phyloP scores from a whole-genome alignment of 257 asterid species.

The Lithospermum erythrorhizon region DNA sequence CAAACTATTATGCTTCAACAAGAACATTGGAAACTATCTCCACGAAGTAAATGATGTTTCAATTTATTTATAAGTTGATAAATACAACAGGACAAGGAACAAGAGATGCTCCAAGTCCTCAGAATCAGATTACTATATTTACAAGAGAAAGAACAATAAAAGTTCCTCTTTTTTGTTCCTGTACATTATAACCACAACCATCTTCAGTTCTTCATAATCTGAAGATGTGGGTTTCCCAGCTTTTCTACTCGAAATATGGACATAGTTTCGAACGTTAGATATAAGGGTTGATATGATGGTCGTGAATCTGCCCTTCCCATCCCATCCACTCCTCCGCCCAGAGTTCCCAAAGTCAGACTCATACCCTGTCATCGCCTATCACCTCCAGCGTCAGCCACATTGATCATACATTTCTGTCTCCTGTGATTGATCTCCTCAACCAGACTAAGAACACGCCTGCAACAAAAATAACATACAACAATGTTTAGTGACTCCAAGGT shows the following conservation, averaged over 20 bases:
- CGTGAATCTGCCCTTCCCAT: constrained; percentile 95
- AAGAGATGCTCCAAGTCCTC: background rate
- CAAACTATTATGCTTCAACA: no score
- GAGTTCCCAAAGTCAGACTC: constrained; percentile 62
- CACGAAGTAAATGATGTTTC: background rate
- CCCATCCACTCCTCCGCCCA: constrained; percentile 99
- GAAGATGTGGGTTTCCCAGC: constrained; percentile 3
- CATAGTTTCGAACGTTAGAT: constrained; percentile 21
- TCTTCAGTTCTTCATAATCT: background rate
- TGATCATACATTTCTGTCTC: constrained; percentile 16
- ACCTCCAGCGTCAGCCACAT: background rate
- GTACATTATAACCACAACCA: background rate
- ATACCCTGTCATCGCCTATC: constrained; percentile 36
- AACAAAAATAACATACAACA: constrained; percentile 1
- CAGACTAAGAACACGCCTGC: constrained; percentile 72
- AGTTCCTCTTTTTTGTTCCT: background rate
- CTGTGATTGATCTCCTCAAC: constrained; percentile 34
- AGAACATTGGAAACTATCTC: no score
- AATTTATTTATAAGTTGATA: background rate
- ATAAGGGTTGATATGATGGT: constrained; percentile 75
- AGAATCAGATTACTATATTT: background rate
- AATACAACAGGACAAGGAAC: background rate
- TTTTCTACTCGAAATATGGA: background rate
- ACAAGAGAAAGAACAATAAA: background rate
- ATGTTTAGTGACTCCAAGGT: background rate